Evolutionary conservation across 352 stramenopile genomes (phyloP), one percentile per base, ranked within the genome.

Genomic region (Globisporangium nunn): DNA sequence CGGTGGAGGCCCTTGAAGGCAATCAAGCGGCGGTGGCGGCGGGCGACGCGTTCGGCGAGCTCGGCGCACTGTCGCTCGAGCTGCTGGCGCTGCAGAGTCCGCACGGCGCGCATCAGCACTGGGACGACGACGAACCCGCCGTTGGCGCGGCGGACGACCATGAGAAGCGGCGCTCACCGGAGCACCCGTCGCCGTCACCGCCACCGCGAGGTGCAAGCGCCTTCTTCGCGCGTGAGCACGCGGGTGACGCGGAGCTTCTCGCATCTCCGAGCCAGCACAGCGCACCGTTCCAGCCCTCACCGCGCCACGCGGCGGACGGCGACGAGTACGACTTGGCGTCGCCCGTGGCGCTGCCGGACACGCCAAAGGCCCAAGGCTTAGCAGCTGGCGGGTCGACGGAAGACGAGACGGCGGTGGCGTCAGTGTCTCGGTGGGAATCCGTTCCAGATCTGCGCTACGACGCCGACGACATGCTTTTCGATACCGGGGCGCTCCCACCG

Each of bases 1-100:
- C 33, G 33, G 35, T 0, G 35, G 35, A 6, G 35, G 40, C 54
- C 17, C 45, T 60, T 5, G 56, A 51, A n/a, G 72, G 60, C 61
- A 79, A 77, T 18, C 68, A 76, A 40, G 40, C 58, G 23, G 30
- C 40, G n/a, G 14, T 53, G 0, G 49, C 68, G 5, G 18, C 11
- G 1, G 12, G 43, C 18, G 39, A 44, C 35, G 41, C 29, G 37
- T 63, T 63, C 37, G 56, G 54, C 0, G 54, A 57, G 12, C 28
- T 64, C 17, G 15, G 30, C 29, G 50, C 54, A 1, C 54, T 89
- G 31, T 89, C 79, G 4, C 63, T 89, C 14, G 79, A 89, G 59
- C 58, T 86, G 18, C 55, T 89, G 64, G 81, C 81, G 6, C 52
- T 91, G 18, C 79, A 89, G 56, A 92, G 81, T 52, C 81, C 81